Conservation (phyloP, 1,139 yeast genomes). For the Candida frijolesensis region DNA sequence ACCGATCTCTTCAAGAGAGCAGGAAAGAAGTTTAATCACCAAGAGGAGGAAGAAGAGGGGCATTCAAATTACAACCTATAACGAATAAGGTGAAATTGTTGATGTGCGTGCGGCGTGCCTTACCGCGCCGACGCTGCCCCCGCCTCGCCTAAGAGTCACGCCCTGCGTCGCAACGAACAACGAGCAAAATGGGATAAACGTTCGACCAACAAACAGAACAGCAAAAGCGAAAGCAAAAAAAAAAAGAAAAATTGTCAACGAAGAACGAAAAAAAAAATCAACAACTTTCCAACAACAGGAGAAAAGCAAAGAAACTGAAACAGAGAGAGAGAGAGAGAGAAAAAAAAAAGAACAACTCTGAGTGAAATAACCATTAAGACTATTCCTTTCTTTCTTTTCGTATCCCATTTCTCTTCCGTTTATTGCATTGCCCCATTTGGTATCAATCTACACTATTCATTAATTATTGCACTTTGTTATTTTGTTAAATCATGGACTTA, state of each 20-base stretch:
- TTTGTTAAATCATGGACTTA: conserved; percentile 49
- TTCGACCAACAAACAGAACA: too few relatives aligned
- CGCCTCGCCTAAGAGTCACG: too few relatives aligned
- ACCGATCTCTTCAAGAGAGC: too few relatives aligned
- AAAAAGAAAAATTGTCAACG: not conserved
- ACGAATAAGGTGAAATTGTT: too few relatives aligned
- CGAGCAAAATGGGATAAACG: too few relatives aligned
- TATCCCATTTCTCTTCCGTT: not conserved
- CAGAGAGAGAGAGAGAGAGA: not conserved
- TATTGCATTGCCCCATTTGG: not conserved
- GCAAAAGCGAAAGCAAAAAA: not conserved
- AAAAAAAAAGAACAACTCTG: not conserved
- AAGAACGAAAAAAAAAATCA: not conserved
- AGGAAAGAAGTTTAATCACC: too few relatives aligned
- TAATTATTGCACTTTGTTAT: not conserved
- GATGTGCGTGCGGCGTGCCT: too few relatives aligned
- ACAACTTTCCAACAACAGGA: not conserved
- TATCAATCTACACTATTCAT: not conserved
- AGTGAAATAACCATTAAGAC: not conserved
- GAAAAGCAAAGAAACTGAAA: not conserved
- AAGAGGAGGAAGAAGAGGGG: too few relatives aligned
- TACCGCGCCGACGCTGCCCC: too few relatives aligned
- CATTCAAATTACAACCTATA: too few relatives aligned
- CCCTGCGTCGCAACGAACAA: too few relatives aligned
- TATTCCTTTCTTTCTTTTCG: not conserved